These are phyloP conservation scores for Picea glauca DNA, from an alignment of 75 land plant species.

Conservation along the genomic window DNA sequence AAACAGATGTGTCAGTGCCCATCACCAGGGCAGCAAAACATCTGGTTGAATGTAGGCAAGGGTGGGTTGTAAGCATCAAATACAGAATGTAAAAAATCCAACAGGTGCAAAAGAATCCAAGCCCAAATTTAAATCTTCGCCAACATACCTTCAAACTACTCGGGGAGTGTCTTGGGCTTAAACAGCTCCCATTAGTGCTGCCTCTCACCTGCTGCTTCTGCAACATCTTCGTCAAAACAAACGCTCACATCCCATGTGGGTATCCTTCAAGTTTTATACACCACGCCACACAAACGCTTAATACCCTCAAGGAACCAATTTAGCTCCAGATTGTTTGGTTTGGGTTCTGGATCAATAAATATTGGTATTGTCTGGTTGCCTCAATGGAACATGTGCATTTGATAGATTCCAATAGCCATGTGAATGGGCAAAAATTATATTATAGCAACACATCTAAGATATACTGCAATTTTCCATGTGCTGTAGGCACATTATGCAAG, in stretches of 20 bases:
- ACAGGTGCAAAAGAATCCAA: constrained; percentile 1
- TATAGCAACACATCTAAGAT: no score
- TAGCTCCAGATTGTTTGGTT: background rate
- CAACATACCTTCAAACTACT: background rate
- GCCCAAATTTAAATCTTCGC: no score
- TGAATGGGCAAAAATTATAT: no score
- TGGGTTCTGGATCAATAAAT: background rate
- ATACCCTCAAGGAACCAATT: background rate
- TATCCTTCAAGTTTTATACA: background rate
- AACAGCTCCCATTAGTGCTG: background rate
- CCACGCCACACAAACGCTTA: background rate
- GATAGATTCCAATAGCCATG: no score
- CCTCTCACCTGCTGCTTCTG: background rate
- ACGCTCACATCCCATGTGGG: background rate
- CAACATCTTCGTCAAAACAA: background rate
- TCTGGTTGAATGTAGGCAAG: constrained; percentile 4
- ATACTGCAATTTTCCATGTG: no score
- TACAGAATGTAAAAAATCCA: constrained; percentile 3
- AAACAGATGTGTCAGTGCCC: background rate
- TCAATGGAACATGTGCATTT: no score
- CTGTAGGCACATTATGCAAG: no score
- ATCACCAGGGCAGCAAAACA: constrained; percentile 10
- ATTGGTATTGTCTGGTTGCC: no score
- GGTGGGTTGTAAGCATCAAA: constrained; percentile 12
- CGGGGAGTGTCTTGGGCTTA: background rate